Evolutionary conservation across 352 stramenopile genomes (phyloP).

Genomic region (Pythium guiyangense): DNA sequence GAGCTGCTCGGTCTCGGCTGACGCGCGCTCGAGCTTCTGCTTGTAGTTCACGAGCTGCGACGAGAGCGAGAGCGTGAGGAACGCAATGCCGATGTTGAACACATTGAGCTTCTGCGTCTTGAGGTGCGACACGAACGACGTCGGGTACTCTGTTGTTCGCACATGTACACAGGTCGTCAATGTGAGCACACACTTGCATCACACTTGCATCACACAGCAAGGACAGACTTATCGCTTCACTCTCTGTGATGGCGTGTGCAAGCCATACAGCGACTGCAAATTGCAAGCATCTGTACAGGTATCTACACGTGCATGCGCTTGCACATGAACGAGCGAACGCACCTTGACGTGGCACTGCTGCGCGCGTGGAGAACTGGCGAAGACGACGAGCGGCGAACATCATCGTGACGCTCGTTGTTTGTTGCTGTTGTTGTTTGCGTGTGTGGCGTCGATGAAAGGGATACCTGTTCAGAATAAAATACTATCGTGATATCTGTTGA

Average conservation of each 20-base stretch:
- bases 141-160: constrained; percentile 55
- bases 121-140: constrained; percentile 75
- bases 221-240: too few species aligned
- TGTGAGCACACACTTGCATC: too few species aligned
- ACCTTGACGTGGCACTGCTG: constrained; percentile 35
- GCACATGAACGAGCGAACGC: background rate
- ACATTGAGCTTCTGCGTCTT: constrained; percentile 79
- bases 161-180: too few species aligned
- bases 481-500: too few species aligned
- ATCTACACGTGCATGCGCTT: background rate
- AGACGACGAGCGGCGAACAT: constrained; percentile 21
- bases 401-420: background rate
- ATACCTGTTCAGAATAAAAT: too few species aligned
- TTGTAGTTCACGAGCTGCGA: constrained; percentile 78
- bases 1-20: constrained; percentile 39
- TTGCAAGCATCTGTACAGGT: background rate
- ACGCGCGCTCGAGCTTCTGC: constrained; percentile 41
- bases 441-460: background rate
- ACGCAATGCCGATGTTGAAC: constrained; percentile 82
- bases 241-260: background rate
- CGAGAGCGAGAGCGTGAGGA: constrained; percentile 82
- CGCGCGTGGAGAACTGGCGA: constrained; percentile 33
- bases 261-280: background rate
- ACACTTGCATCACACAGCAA: background rate
- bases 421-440: background rate